Evolutionary conservation across 805 yeast genomes (phyloP).

Genomic region (Candida sphagnicola): DNA sequence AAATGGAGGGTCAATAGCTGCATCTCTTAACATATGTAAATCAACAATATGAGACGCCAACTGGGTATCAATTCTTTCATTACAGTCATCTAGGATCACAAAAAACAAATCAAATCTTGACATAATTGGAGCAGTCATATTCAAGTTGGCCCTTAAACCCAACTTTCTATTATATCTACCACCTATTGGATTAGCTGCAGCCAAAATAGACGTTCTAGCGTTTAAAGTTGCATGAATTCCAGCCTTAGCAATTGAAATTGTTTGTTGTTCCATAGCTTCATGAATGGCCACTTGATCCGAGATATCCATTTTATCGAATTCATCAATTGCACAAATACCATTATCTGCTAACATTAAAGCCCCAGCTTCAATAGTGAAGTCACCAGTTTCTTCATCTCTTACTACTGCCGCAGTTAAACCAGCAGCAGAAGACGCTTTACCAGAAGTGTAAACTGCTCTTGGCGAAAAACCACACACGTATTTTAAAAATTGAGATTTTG

Average conservation of each 20-base stretch:
- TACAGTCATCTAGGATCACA: conserved; percentile 91
- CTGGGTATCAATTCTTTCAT: conserved; percentile 83
- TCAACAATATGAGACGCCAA: conserved; percentile 91
- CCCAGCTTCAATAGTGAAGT: conserved; percentile 96
- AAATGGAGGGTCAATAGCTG: conserved; percentile 85
- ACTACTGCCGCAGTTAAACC: conserved; percentile 98
- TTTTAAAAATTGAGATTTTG: conserved; percentile 92
- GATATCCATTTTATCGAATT: conserved; percentile 96
- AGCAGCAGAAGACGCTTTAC: conserved; percentile 98
- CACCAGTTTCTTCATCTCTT: conserved; percentile 95
- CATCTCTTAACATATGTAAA: conserved; percentile 86
- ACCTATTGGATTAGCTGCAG: conserved; percentile 98
- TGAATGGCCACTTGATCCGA: conserved; percentile 91
- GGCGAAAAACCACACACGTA: conserved; percentile 91
- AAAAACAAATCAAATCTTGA: conserved; percentile 95
- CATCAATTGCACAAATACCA: conserved; percentile 98
- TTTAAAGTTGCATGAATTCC: conserved; percentile 96
- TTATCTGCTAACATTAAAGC: conserved; percentile 96
- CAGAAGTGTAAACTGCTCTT: conserved; percentile 93
- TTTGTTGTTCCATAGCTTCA: conserved; percentile 99
- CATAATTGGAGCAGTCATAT: conserved; percentile 98
- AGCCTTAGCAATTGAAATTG: conserved; percentile 96
- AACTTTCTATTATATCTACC: conserved; percentile 90
- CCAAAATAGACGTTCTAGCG: conserved; percentile 93
- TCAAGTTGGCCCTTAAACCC: conserved; percentile 79